A percentile compares a stretch with the other conserved stretches of the same genome.
Evolutionary conservation across 108 stramenopile genomes (phyloP).

Genomic region (Skeletonema potamos): DNA sequence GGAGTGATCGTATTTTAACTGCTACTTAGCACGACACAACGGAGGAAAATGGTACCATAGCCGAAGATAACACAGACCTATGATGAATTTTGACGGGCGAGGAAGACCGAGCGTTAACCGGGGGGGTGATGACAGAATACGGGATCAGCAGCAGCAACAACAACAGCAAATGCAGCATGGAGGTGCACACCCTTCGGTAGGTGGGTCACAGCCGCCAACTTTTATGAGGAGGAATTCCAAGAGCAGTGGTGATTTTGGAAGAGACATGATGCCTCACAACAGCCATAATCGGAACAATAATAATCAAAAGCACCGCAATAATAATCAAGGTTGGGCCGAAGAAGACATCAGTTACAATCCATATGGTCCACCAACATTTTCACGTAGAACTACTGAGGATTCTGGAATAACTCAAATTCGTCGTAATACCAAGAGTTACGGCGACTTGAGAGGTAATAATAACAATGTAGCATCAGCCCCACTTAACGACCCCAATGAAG

Average conservation of each 20-base stretch:
- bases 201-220: neutral
- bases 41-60: too few relatives aligned
- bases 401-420: neutral
- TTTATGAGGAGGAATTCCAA: neutral
- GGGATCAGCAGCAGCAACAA: too few relatives aligned
- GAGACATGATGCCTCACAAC: neutral
- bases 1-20: too few relatives aligned
- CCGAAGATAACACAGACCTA: too few relatives aligned
- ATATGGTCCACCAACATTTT: neutral
- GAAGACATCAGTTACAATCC: neutral
- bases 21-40: too few relatives aligned
- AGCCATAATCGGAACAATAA: neutral
- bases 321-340: neutral
- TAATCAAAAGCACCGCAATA: neutral
- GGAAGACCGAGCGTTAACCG: too few relatives aligned
- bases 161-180: too few relatives aligned
- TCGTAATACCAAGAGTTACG: neutral
- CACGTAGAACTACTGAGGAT: neutral
- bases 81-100: too few relatives aligned
- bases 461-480: neutral
- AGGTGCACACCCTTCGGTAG: too few relatives aligned
- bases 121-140: too few relatives aligned
- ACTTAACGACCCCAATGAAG: too few relatives aligned
- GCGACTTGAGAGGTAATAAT: neutral
- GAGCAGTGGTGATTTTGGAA: neutral